Conservation (phyloP, 1,284 basidiomycete genomes). For the Pyrrhoderma lamaoense region DNA sequence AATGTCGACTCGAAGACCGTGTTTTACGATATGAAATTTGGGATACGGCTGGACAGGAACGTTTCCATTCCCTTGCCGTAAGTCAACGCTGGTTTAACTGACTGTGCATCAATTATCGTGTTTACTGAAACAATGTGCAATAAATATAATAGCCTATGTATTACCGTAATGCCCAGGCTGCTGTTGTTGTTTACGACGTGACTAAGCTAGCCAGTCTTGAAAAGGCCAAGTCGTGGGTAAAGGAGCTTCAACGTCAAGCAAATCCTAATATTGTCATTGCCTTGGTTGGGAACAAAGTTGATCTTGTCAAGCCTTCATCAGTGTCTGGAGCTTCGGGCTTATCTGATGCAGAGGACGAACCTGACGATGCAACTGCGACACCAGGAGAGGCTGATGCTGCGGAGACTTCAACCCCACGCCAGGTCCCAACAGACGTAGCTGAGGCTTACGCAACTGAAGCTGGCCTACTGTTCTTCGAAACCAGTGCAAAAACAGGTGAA, state of each 20-base stretch:
- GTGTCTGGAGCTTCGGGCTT: slow-evolving; percentile 22
- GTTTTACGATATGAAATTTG: slow-evolving; percentile 94
- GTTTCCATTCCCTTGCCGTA: slow-evolving; percentile 88
- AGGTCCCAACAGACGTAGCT: slow-evolving; percentile 91
- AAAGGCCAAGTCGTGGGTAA: slow-evolving; percentile 99
- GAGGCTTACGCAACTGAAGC: slow-evolving; percentile 94
- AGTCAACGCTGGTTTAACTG: slow-evolving; percentile 26
- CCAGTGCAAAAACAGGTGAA: slow-evolving; percentile 95
- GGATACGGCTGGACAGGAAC: slow-evolving; percentile 94
- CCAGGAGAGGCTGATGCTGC: slow-evolving; percentile 57
- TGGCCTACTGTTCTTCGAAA: slow-evolving; percentile 94
- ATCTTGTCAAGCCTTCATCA: slow-evolving; percentile 73
- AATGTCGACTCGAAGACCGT: slow-evolving; percentile 86
- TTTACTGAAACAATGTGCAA: not conserved
- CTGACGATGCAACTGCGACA: slow-evolving; percentile 82
- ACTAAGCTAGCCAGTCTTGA: slow-evolving; percentile 92
- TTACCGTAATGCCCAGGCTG: slow-evolving; percentile 97
- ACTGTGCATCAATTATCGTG: slow-evolving; percentile 6
- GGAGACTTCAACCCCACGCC: slow-evolving; percentile 67
- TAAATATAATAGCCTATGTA: slow-evolving; percentile 74
- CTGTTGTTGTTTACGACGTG: slow-evolving; percentile 97
- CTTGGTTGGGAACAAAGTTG: slow-evolving; percentile 92
- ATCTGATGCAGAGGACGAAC: slow-evolving; percentile 57
- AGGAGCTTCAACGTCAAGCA: slow-evolving; percentile 97
- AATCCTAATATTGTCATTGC: slow-evolving; percentile 99